These are phyloP conservation scores for Pseudopithomyces chartarum DNA, from an alignment of 2,329 filamentous ascomycete species.

Conservation along the genomic window DNA sequence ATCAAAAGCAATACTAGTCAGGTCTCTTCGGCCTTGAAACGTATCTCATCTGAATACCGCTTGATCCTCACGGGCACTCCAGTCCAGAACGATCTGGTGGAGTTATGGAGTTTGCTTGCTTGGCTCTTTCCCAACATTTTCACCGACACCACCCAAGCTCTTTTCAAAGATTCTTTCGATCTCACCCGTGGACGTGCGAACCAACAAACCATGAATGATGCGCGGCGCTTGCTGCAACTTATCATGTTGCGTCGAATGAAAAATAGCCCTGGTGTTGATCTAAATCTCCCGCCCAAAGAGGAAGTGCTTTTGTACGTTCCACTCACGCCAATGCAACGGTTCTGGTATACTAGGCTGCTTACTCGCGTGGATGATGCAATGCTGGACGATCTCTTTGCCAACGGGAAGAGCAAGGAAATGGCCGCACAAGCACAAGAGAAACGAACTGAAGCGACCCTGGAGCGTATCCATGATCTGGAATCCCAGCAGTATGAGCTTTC, in stretches of 20 bases:
- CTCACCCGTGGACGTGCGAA: slow-evolving; percentile 60
- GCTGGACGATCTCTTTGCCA: slow-evolving; percentile 59
- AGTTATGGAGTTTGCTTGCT: slow-evolving; percentile 63
- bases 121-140: slow-evolving; percentile 66
- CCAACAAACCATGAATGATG: slow-evolving; percentile 57
- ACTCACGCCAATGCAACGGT: slow-evolving; percentile 62
- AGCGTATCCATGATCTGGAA: slow-evolving; percentile 37
- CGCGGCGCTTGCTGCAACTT: slow-evolving; percentile 58
- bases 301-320: slow-evolving; percentile 64
- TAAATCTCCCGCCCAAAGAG: slow-evolving; percentile 62
- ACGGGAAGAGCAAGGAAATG: slow-evolving; percentile 52
- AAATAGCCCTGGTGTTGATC: slow-evolving; percentile 57
- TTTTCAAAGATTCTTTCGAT: slow-evolving; percentile 63
- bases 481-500: slow-evolving; percentile 8
- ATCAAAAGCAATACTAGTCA: slow-evolving; percentile 81
- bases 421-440: slow-evolving; percentile 44
- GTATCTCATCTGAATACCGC: slow-evolving; percentile 54
- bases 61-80: slow-evolving; percentile 61
- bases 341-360: slow-evolving; percentile 63
- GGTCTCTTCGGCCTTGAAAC: slow-evolving; percentile 50
- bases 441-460: slow-evolving; percentile 42
- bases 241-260: slow-evolving; percentile 67
- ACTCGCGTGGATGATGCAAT: slow-evolving; percentile 59
- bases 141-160: slow-evolving; percentile 52
- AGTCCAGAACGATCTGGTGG: slow-evolving; percentile 62